Conservation (phyloP, 2,329 filamentous ascomycete species). For the Venturia carpophila region DNA sequence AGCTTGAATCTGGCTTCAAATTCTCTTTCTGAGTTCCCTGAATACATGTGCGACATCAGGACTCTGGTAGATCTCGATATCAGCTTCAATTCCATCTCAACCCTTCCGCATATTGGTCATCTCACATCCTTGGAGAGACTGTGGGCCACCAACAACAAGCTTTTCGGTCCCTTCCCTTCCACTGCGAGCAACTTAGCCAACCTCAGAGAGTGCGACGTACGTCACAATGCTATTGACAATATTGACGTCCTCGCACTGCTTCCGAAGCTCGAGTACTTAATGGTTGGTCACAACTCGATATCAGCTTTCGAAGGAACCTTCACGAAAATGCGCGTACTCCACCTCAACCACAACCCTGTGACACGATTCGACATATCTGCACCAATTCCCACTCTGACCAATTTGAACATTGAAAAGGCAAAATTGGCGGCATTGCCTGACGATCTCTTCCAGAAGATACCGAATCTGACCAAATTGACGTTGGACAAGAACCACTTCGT, state of each 20-base stretch:
- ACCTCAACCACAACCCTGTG: constrained; percentile 89
- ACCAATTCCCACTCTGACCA: constrained; percentile 71
- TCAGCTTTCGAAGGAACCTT: constrained; percentile 89
- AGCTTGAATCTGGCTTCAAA: constrained; percentile 92
- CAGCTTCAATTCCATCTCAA: constrained; percentile 87
- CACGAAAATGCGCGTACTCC: constrained; percentile 70
- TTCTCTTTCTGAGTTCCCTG: constrained; percentile 74
- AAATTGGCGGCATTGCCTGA: constrained; percentile 85
- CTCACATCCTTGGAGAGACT: constrained; percentile 76
- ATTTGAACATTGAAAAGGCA: constrained; percentile 81
- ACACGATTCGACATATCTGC: constrained; percentile 82
- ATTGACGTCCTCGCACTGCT: constrained; percentile 82
- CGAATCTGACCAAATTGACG: constrained; percentile 77
- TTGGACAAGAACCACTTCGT: constrained; percentile 96
- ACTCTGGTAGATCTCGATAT: constrained; percentile 88
- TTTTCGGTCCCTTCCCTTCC: constrained; percentile 65
- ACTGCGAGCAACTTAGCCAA: constrained; percentile 66
- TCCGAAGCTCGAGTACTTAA: constrained; percentile 78
- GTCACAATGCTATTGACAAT: constrained; percentile 82
- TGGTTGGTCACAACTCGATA: constrained; percentile 86
- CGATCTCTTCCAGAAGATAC: constrained; percentile 77
- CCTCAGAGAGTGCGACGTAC: constrained; percentile 84
- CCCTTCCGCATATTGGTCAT: constrained; percentile 70
- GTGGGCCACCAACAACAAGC: constrained; percentile 90
- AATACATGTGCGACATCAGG: constrained; percentile 73